Base-by-base conservation (phyloP, 331 rosid genomes). In the Cydonia oblonga region DNA sequence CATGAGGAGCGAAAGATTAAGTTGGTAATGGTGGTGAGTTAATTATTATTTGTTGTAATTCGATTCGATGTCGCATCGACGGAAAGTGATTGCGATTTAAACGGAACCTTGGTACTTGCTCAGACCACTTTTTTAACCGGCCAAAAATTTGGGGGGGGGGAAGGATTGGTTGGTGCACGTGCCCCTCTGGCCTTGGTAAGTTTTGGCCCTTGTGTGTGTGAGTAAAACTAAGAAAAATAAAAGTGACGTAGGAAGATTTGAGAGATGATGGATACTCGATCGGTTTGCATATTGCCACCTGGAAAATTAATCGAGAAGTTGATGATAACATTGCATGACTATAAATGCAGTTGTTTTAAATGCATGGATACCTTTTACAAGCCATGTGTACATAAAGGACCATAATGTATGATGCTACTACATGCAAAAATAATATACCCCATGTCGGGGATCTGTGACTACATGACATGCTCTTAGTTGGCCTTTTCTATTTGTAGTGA, bases 371-470 rank as follows among this genome's bases (percentile, higher is more conserved):
- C 84, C 84, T 77, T 86, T 77, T 61, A 53, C 78, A 56, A 30
- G 64, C 61, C 56, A 49, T 76, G 69, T 72, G 71, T 64, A 52
- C 69, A 13, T 25, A 23, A 59, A 20, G 6, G 4, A 0, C 7
- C 54, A n/a, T 64, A 1, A 28, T 2, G 9, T 9, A 13, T 4
- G 20, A 64, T 68, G 70, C 66, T 75, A 78, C 69, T 71, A 59
- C 79, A 76, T 83, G 84, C 82, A 79, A 73, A 75, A 84, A 68
- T 68, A 72, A 67, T 79, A 74, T 73, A 81, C 79, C 79, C 24
- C 44, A 70, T 87, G 96, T 87, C 84, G 88, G 88, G 78, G 44
- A 81, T 62, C 69, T 20, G 68, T 71, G 82, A 64, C 92, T 79
- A 86, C 78, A 79, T 84, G 91, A 80, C 88, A 83, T 79, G 49